These are phyloP conservation scores for Oryza glaberrima DNA, from an alignment of 176 grass and related monocot species.

Conservation along the genomic window DNA sequence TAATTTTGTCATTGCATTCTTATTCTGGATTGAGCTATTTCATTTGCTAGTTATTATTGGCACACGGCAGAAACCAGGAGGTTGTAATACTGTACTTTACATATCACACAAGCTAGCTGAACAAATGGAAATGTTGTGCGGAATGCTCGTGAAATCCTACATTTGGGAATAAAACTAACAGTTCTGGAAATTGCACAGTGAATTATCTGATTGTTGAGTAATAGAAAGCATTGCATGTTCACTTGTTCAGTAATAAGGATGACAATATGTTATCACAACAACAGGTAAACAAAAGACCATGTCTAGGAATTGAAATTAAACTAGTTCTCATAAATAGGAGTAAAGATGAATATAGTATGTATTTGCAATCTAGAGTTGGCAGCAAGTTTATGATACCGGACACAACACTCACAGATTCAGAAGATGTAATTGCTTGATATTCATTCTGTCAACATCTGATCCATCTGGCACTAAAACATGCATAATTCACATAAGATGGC, in stretches of 20 bases:
- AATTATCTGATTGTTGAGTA: not conserved
- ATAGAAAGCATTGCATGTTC: not conserved
- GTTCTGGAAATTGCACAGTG: not conserved
- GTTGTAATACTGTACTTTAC: not conserved
- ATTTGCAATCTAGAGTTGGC: not conserved
- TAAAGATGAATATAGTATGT: not conserved
- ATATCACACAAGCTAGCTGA: not conserved
- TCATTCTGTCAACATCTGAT: not conserved
- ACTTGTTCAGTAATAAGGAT: not conserved
- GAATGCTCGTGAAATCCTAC: constrained; percentile 11
- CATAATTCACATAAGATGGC: not conserved
- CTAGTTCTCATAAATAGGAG: not conserved
- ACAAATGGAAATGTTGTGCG: not conserved
- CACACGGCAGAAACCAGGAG: not conserved
- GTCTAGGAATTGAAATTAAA: not conserved
- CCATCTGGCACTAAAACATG: not conserved
- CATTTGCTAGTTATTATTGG: constrained; percentile 6
- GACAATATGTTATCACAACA: not conserved
- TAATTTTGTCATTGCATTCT: constrained; percentile 4
- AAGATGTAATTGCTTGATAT: not conserved
- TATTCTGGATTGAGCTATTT: not conserved
- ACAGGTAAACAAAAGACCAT: not conserved
- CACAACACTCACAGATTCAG: not conserved
- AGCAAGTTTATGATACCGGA: constrained; percentile 2
- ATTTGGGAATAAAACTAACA: not conserved